Conservation (phyloP, 169 alveolate genomes). For the Eimeria falciformis region DNA sequence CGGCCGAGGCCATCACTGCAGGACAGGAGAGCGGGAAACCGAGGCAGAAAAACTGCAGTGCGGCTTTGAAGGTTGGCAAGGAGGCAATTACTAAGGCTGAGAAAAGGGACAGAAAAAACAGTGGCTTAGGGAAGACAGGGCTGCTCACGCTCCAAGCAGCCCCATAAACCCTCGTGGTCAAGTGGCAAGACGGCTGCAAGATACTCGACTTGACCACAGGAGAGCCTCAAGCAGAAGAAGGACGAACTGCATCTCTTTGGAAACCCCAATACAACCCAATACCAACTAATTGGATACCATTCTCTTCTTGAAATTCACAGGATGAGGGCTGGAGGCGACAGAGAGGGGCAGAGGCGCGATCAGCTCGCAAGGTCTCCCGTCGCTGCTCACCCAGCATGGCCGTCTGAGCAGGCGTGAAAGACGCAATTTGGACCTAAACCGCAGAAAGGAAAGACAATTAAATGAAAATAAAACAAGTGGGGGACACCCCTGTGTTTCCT, state of each 20-base stretch:
- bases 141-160: not conserved
- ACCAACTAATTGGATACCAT: no score
- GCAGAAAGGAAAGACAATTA: not conserved
- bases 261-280: no score
- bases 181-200: not conserved
- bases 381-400: not conserved
- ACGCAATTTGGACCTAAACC: not conserved
- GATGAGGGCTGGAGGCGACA: not conserved
- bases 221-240: not conserved
- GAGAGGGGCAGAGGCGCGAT: not conserved
- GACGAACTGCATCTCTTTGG: no score
- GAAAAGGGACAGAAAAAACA: not conserved
- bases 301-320: not conserved
- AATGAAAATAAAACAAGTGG: not conserved
- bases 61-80: not conserved
- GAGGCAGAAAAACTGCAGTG: not conserved
- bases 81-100: not conserved
- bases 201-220: no score
- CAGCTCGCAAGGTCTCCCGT: slow-evolving; percentile 2
- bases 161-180: slow-evolving; percentile 1
- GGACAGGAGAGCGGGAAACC: not conserved
- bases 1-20: not conserved
- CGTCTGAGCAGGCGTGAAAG: not conserved
- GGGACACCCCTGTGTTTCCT: not conserved
- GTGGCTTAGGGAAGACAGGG: not conserved